Evolutionary conservation across 257 asterid species (phyloP).

Genomic region (Verbascum thapsus): DNA sequence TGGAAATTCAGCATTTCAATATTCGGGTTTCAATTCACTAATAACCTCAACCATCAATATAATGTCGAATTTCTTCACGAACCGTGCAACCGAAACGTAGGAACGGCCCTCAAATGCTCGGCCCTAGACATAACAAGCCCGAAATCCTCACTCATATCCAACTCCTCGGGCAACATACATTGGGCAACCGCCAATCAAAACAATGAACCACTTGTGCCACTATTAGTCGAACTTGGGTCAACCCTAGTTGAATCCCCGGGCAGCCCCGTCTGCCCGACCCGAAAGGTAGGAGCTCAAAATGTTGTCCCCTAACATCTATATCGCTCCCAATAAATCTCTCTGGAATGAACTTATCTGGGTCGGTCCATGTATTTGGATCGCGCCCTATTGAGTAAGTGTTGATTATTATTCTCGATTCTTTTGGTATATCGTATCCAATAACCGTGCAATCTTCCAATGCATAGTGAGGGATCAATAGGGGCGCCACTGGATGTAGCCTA

Average conservation of each 20-base stretch:
- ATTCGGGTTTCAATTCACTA: no score
- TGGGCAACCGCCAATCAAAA: slow-evolving; percentile 42
- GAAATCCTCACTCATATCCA: slow-evolving; percentile 39
- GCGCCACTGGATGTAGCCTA: slow-evolving; percentile 42
- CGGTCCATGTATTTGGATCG: slow-evolving; percentile 34
- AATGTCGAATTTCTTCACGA: no score
- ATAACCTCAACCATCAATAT: no score
- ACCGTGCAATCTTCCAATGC: slow-evolving; percentile 34
- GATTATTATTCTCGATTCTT: slow-evolving; percentile 31
- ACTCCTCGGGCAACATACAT: slow-evolving; percentile 32
- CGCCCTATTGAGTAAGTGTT: slow-evolving; percentile 37
- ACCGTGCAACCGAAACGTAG: slow-evolving; percentile 25
- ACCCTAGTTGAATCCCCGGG: slow-evolving; percentile 38
- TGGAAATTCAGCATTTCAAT: no score
- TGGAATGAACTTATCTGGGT: slow-evolving; percentile 36
- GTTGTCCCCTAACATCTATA: slow-evolving; percentile 36
- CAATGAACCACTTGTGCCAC: slow-evolving; percentile 51
- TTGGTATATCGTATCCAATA: slow-evolving; percentile 31
- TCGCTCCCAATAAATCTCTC: slow-evolving; percentile 35
- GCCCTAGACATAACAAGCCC: slow-evolving; percentile 38
- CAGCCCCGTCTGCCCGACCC: slow-evolving; percentile 46
- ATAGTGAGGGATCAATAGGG: slow-evolving; percentile 33
- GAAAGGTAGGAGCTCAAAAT: slow-evolving; percentile 41
- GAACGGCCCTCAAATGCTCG: slow-evolving; percentile 35
- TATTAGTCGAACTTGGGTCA: slow-evolving; percentile 31